A percentile compares a stretch with the other conserved stretches of the same genome.
Evolutionary conservation across 129 eudicot species (phyloP).

Genomic region (Lactuca saligna): DNA sequence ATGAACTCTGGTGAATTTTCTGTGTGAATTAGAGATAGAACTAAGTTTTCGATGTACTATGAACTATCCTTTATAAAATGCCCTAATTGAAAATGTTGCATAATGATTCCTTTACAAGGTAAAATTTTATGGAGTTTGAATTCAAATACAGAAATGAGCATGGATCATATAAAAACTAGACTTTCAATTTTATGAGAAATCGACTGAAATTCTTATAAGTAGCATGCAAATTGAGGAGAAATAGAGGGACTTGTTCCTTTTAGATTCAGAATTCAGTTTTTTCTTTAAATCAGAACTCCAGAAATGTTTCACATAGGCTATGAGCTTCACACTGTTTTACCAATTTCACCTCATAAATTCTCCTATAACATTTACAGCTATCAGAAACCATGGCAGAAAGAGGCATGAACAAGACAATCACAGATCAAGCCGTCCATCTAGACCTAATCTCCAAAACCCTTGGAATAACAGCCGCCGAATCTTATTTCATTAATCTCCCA

Average conservation of each 20-base stretch:
- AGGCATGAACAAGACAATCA: conserved; percentile 85
- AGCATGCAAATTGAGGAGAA: not conserved
- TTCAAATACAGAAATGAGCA: not conserved
- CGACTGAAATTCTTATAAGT: not conserved
- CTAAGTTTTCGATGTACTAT: not conserved
- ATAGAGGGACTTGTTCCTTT: not conserved
- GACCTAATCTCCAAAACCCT: conserved; percentile 79
- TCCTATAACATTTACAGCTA: conserved; percentile 45
- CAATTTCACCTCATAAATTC: too few relatives aligned
- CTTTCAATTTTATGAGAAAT: not conserved
- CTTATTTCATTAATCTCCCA: conserved; percentile 75
- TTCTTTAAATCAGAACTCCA: not conserved
- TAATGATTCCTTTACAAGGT: not conserved
- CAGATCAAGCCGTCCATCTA: conserved; percentile 93
- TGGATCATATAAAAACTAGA: not conserved
- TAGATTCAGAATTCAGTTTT: not conserved
- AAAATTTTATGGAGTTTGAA: not conserved
- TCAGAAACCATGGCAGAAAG: conserved; percentile 91
- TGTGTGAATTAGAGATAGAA: not conserved
- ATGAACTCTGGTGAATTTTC: not conserved
- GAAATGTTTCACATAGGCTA: not conserved
- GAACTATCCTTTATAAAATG: not conserved
- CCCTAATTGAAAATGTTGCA: not conserved
- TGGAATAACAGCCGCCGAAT: conserved; percentile 78
- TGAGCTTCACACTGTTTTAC: too few relatives aligned